These are phyloP conservation scores for Pluteus cervinus DNA, from an alignment of 768 basidiomycete genomes.

Conservation along the genomic window DNA sequence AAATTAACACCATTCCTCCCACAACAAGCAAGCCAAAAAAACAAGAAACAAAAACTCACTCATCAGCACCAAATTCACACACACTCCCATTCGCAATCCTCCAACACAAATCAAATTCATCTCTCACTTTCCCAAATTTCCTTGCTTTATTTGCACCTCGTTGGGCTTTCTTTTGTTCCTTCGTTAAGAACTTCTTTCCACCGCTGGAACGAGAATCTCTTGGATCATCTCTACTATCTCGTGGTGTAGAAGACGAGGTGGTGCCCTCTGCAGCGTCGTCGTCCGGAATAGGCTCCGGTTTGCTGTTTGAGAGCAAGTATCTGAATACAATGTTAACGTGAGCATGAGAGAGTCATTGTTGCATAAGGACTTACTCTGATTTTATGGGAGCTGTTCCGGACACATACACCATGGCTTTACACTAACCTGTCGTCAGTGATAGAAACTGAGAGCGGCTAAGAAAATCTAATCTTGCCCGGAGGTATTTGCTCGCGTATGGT, in stretches of 20 bases:
- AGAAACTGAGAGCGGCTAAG: no score
- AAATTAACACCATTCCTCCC: not conserved
- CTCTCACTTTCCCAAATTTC: slow-evolving; percentile 69
- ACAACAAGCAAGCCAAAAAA: not conserved
- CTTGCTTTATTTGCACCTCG: slow-evolving; percentile 82
- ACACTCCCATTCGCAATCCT: slow-evolving; percentile 60
- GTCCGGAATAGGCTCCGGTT: slow-evolving; percentile 21
- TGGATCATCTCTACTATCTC: slow-evolving; percentile 15
- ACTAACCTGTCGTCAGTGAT: no score
- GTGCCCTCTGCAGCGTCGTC: slow-evolving; percentile 58
- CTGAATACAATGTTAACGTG: slow-evolving; percentile 12
- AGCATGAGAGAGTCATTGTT: not conserved
- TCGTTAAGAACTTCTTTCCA: slow-evolving; percentile 34
- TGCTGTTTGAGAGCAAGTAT: slow-evolving; percentile 23
- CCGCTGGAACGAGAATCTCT: slow-evolving; percentile 17
- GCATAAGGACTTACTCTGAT: slow-evolving; percentile 23
- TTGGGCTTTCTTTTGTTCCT: slow-evolving; percentile 67
- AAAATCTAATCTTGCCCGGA: no score
- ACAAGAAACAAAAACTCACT: slow-evolving; percentile 34
- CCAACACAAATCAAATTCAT: slow-evolving; percentile 82
- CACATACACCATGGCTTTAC: no score
- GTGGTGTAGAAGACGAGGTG: slow-evolving; percentile 28
- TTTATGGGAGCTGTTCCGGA: slow-evolving; percentile 33
- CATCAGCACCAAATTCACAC: slow-evolving; percentile 68
- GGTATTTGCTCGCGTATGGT: no score